phyloP scores from a whole-genome alignment of 2,329 filamentous ascomycete species.

The Paracoccidioides brasiliensis region DNA sequence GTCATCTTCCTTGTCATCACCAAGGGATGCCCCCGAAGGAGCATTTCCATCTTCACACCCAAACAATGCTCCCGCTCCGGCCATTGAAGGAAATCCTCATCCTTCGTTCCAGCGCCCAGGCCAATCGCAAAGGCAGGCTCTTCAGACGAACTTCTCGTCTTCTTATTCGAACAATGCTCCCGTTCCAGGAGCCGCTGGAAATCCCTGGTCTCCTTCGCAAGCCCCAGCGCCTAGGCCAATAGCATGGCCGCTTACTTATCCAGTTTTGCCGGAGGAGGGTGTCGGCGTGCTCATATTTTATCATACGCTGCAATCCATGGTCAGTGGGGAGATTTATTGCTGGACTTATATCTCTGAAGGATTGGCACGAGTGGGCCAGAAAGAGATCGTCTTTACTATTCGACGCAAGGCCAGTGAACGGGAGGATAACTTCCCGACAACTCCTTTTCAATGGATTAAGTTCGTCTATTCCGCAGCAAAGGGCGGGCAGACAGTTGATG shows the following conservation, averaged over 20 bases:
- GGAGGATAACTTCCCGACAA: conserved; percentile 3
- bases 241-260: conserved; percentile 3
- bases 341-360: conserved; percentile 10
- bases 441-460: conserved; percentile 7
- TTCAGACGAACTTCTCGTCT: background rate
- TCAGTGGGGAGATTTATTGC: conserved; percentile 6
- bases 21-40: background rate
- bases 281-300: conserved; percentile 4
- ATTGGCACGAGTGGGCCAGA: conserved; percentile 4
- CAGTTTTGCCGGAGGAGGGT: conserved; percentile 1
- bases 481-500: conserved; percentile 1
- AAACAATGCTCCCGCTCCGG: no score
- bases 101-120: no score
- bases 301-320: conserved; percentile 5
- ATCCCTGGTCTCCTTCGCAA: background rate
- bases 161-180: background rate
- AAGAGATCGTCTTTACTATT: conserved; percentile 8
- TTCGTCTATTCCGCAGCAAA: conserved; percentile 6
- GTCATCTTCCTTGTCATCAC: background rate
- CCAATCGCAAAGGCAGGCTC: no score
- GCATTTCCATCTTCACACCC: no score
- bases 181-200: background rate
- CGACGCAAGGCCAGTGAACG: conserved; percentile 1
- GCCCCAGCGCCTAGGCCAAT: background rate
- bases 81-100: no score